Evolutionary conservation across 1,284 basidiomycete genomes (phyloP).

Genomic region (Testicularia cyperi): DNA sequence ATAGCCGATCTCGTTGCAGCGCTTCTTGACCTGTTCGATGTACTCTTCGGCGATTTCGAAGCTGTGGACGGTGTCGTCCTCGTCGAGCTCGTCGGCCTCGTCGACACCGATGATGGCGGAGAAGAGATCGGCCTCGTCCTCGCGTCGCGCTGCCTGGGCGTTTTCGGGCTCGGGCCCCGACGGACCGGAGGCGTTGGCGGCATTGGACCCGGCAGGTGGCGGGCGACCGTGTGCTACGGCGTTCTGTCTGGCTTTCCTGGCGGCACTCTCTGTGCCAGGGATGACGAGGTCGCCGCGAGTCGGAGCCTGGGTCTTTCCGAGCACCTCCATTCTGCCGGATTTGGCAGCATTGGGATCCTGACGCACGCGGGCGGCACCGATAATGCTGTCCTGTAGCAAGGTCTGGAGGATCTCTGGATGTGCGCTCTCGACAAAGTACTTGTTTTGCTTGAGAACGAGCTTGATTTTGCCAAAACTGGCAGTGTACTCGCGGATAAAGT

Average conservation of each 20-base stretch:
- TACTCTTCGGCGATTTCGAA: slow-evolving; percentile 57
- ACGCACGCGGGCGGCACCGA: slow-evolving; percentile 48
- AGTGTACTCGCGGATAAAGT: slow-evolving; percentile 57
- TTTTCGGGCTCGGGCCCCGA: slow-evolving; percentile 17
- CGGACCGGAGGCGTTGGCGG: slow-evolving; percentile 14
- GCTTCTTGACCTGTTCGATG: slow-evolving; percentile 58
- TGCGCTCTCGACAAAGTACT: slow-evolving; percentile 59
- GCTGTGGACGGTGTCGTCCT: slow-evolving; percentile 58
- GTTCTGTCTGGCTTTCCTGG: slow-evolving; percentile 26
- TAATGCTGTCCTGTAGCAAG: slow-evolving; percentile 54
- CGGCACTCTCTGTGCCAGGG: slow-evolving; percentile 49
- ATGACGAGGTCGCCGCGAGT: slow-evolving; percentile 53
- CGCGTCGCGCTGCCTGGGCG: slow-evolving; percentile 25
- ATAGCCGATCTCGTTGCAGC: slow-evolving; percentile 58
- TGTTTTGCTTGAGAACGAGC: slow-evolving; percentile 59
- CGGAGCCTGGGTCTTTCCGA: slow-evolving; percentile 46
- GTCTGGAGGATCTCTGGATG: slow-evolving; percentile 56
- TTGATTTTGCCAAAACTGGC: slow-evolving; percentile 60
- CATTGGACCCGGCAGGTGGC: slow-evolving; percentile 1
- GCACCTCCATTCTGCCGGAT: slow-evolving; percentile 32
- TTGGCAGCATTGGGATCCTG: slow-evolving; percentile 38
- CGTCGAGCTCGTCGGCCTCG: slow-evolving; percentile 56
- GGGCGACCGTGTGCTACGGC: slow-evolving; percentile 23
- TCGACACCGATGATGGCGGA: slow-evolving; percentile 59
- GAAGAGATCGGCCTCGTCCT: slow-evolving; percentile 56